Base-by-base conservation (phyloP, 1,284 basidiomycete genomes). In the Apiotrichum sp. region DNA sequence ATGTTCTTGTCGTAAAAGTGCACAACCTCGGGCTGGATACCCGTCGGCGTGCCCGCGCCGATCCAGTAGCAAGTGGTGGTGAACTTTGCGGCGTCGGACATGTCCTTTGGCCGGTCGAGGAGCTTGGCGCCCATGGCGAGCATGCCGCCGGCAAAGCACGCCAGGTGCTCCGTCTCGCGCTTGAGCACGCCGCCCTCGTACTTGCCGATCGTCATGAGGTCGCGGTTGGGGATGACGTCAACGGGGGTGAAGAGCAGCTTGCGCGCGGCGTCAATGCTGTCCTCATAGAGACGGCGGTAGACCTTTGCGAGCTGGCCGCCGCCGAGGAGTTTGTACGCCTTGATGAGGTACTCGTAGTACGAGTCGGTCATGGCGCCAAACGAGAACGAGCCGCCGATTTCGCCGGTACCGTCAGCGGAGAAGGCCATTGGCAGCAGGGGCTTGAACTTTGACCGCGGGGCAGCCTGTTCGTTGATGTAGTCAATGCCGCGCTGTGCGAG, bases 281-380 rank as follows among this genome's bases (percentile, higher is more conserved):
- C 66, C 7, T 65, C 65, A 65, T 81, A 83, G 70, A 82, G 76
- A 9, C 73, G 65, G 35, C 68, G 66, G 69, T 80, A 82, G 54
- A 79, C 77, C 38, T 71, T 61, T 1, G 76, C 66, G 2, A 62
- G 53, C 9, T 62, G 42, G 32, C 42, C 43, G 4, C 66, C 66
- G 33, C 77, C 78, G 3, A 80, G 69, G 3, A 81, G 71, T 61
- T 80, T 78, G 65, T 78, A 76, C 62, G 77, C 72, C 66, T 81
- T 81, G 74, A 81, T 75, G 22, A 82, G 70, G 64, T 82, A 82
- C 63, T 82, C 81, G 66, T 81, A 82, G 67, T 80, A 82, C 32
- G 71, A 75, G 59, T 76, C 74, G 5, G 67, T 64, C 66, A 78
- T 70, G 22, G 78, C 80, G 14, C 81, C 81, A 42, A 80, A 76